These are phyloP conservation scores for Penicillium macrosclerotiorum DNA, from an alignment of 495 filamentous ascomycete genomes.

Conservation along the genomic window DNA sequence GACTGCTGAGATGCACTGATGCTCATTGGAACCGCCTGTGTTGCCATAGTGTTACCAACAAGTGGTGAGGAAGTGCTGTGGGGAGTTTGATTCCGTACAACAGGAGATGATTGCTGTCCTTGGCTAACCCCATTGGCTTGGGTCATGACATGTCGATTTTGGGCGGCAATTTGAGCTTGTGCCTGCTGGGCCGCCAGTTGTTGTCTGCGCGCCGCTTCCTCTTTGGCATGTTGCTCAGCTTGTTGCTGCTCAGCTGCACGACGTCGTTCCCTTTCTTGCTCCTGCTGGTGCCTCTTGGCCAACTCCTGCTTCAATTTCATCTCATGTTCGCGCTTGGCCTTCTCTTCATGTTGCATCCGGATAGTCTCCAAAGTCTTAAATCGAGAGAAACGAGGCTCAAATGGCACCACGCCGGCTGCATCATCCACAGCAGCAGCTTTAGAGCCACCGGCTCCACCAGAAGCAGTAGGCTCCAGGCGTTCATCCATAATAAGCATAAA, in stretches of 20 bases:
- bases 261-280: conserved; percentile 44
- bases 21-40: conserved; percentile 70
- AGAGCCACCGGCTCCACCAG: conserved; percentile 52
- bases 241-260: conserved; percentile 45
- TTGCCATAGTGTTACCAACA: conserved; percentile 52
- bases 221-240: conserved; percentile 47
- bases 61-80: conserved; percentile 75
- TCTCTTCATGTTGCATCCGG: conserved; percentile 71
- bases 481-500: conserved; percentile 96
- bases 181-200: conserved; percentile 48
- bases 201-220: conserved; percentile 43
- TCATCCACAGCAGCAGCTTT: conserved; percentile 71
- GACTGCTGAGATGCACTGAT: conserved; percentile 74
- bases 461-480: conserved; percentile 59
- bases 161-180: conserved; percentile 46
- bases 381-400: conserved; percentile 82
- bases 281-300: conserved; percentile 48
- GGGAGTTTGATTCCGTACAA: conserved; percentile 76
- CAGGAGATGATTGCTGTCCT: conserved; percentile 71
- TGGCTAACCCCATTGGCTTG: conserved; percentile 65
- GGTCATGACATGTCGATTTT: conserved; percentile 42
- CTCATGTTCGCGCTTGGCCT: conserved; percentile 58
- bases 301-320: conserved; percentile 58
- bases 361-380: conserved; percentile 91
- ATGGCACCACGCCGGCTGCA: conserved; percentile 63